A percentile compares a stretch with the other conserved stretches of the same genome.
Conservation (phyloP, 176 grass and related monocot species). For the Dactylis glomerata region DNA sequence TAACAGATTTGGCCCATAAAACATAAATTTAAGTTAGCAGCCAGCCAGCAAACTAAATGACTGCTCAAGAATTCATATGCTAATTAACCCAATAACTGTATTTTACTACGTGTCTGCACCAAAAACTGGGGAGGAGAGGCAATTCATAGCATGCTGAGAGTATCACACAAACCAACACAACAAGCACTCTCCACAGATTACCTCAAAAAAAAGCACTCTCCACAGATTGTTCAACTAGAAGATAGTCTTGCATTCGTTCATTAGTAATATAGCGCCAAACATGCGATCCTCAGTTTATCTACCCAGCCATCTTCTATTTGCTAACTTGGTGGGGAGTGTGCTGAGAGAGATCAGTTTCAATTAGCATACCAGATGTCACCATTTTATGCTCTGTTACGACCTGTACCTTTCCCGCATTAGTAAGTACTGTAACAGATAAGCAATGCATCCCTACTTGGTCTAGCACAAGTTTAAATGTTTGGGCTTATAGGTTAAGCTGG, state of each 20-base stretch:
- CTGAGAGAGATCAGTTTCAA: not conserved
- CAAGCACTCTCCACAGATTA: not conserved
- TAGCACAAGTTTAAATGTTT: not conserved
- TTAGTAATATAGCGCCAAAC: not conserved
- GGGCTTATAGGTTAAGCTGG: not conserved
- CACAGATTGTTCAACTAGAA: not conserved
- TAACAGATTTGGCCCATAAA: not conserved
- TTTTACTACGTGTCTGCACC: not conserved
- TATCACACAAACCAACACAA: not conserved
- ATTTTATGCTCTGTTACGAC: not conserved
- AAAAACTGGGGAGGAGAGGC: not conserved
- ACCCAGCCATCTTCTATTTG: not conserved
- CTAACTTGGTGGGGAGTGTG: not conserved
- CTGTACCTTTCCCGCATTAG: not conserved
- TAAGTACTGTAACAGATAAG: not conserved
- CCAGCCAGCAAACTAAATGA: not conserved
- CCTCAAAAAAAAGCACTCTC: not conserved
- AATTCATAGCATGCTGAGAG: not conserved
- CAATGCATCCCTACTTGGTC: not conserved
- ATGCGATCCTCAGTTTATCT: not conserved
- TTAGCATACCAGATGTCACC: not conserved
- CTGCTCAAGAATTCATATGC: not conserved
- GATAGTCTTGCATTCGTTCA: not conserved
- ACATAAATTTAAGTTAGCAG: slow-evolving; percentile 5
- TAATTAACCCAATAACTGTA: not conserved